Conservation (phyloP, 805 yeast species). For the Saccharomyces eubayanus region DNA sequence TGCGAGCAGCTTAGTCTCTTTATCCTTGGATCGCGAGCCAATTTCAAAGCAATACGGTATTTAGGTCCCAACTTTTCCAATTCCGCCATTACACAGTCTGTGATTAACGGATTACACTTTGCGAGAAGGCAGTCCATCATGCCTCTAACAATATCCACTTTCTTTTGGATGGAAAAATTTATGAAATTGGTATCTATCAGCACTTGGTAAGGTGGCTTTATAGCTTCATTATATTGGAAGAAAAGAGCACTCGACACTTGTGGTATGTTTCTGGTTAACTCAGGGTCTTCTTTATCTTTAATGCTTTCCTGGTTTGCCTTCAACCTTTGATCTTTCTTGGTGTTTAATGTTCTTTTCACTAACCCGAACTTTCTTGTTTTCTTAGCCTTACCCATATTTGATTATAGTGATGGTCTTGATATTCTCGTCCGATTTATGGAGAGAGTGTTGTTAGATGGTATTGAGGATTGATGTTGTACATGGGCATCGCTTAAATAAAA, state of each 20-base stretch:
- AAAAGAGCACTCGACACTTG: constrained; percentile 94
- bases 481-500: background rate
- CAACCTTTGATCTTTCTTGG: constrained; percentile 57
- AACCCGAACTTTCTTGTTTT: constrained; percentile 95
- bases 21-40: constrained; percentile 91
- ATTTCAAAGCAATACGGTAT: constrained; percentile 81
- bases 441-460: background rate
- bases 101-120: constrained; percentile 88
- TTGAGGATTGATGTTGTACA: background rate
- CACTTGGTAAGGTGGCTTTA: constrained; percentile 97
- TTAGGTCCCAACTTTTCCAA: constrained; percentile 92
- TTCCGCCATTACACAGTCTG: constrained; percentile 98
- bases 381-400: constrained; percentile 85
- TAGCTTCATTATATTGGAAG: constrained; percentile 87
- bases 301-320: constrained; percentile 35
- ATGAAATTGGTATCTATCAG: constrained; percentile 94
- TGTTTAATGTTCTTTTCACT: constrained; percentile 71
- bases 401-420: background rate
- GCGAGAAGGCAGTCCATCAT: constrained; percentile 95
- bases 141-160: constrained; percentile 88
- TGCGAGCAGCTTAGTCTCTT: constrained; percentile 82
- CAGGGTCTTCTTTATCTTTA: constrained; percentile 56
- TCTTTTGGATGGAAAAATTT: constrained; percentile 92
- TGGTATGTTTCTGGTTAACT: constrained; percentile 66
- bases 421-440: background rate